These are phyloP conservation scores for Torulaspora gathmanii DNA, from an alignment of 805 yeast species.

Conservation along the genomic window DNA sequence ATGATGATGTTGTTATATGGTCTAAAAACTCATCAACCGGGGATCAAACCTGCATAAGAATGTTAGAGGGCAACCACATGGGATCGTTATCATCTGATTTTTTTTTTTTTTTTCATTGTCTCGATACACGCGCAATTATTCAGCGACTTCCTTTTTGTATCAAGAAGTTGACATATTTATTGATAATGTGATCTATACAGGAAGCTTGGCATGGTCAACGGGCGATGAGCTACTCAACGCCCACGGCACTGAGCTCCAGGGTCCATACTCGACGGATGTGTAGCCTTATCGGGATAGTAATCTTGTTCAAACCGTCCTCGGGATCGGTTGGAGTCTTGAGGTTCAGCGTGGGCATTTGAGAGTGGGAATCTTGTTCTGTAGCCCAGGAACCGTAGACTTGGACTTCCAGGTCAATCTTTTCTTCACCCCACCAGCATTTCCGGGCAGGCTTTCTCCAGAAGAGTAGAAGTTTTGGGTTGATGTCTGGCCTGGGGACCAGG, in stretches of 20 bases:
- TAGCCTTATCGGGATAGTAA: conserved; percentile 51
- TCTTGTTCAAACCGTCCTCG: conserved; percentile 12
- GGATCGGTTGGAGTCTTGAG: conserved; percentile 10
- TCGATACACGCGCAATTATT: conserved; percentile 1
- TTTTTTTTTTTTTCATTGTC: conserved; percentile 1
- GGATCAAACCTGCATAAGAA: background rate
- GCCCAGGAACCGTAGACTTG: conserved; percentile 31
- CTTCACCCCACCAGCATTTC: conserved; percentile 96
- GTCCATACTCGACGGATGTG: conserved; percentile 97
- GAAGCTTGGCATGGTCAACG: background rate
- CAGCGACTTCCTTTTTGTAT: conserved; percentile 2
- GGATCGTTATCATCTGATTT: conserved; percentile 1
- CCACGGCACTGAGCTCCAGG: conserved; percentile 82
- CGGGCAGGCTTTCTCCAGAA: conserved; percentile 99
- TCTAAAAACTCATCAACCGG: background rate
- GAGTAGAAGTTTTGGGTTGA: conserved; percentile 62
- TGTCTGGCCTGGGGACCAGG: conserved; percentile 34
- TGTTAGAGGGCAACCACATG: background rate
- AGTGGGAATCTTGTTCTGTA: background rate
- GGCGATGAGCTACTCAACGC: conserved; percentile 45
- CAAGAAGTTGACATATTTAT: background rate
- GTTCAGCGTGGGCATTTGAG: conserved; percentile 4
- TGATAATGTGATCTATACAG: too few species aligned
- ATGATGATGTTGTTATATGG: background rate
- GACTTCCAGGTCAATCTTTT: conserved; percentile 44